phyloP scores from a whole-genome alignment of 2,329 filamentous ascomycete genomes.

The Polychaeton citri region DNA sequence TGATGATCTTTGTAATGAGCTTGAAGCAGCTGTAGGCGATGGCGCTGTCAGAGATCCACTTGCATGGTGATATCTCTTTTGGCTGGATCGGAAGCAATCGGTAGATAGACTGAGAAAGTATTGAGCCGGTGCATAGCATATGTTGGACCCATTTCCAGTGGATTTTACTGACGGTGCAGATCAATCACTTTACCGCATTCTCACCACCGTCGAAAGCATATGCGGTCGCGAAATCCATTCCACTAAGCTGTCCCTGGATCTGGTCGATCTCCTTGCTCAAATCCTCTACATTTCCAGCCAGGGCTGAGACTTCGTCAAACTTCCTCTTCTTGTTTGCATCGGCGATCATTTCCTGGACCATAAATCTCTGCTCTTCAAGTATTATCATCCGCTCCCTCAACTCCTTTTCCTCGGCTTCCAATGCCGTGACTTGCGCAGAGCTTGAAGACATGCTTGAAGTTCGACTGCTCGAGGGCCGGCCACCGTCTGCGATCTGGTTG shows the following conservation, averaged over 20 bases:
- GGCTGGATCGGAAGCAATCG: too few relatives aligned
- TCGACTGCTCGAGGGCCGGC: slow-evolving; percentile 32
- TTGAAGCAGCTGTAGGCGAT: slow-evolving; percentile 3
- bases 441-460: slow-evolving; percentile 29
- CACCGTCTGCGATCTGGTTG: slow-evolving; percentile 35
- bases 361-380: slow-evolving; percentile 80
- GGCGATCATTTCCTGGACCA: slow-evolving; percentile 75
- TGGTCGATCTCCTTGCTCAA: slow-evolving; percentile 61
- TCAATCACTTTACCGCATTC: neutral
- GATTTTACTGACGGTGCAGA: too few relatives aligned
- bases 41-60: too few relatives aligned
- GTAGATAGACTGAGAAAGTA: too few relatives aligned
- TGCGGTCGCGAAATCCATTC: slow-evolving; percentile 22
- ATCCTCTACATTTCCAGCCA: slow-evolving; percentile 71
- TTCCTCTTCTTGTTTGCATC: slow-evolving; percentile 61
- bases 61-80: too few relatives aligned
- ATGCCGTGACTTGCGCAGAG: slow-evolving; percentile 38
- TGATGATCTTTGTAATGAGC: slow-evolving; percentile 7
- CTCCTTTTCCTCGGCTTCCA: slow-evolving; percentile 75
- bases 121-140: too few relatives aligned
- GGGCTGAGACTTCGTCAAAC: slow-evolving; percentile 74
- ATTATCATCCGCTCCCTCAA: slow-evolving; percentile 68
- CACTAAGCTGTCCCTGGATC: slow-evolving; percentile 18
- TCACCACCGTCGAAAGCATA: neutral
- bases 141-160: too few relatives aligned